Conservation (phyloP, 2,329 filamentous ascomycete species). For the Arthrobotrys sphaeroides region DNA sequence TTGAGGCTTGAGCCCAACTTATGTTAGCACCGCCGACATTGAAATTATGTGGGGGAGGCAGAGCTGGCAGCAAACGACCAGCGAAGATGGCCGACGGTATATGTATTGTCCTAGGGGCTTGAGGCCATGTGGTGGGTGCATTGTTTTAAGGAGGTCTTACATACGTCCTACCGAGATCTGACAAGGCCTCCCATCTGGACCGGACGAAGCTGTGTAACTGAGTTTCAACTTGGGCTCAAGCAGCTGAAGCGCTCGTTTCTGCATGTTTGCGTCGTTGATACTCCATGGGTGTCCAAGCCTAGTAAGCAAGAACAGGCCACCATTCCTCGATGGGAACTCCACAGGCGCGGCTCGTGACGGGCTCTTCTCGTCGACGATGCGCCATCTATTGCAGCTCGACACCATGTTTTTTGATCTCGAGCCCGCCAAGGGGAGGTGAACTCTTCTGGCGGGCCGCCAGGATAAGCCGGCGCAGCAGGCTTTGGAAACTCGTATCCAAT, state of each 20-base stretch:
- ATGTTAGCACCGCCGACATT: slow-evolving; percentile 52
- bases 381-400: slow-evolving; percentile 10
- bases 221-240: neutral
- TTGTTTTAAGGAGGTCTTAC: slow-evolving; percentile 55
- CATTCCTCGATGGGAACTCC: slow-evolving; percentile 26
- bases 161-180: slow-evolving; percentile 52
- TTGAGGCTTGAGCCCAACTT: slow-evolving; percentile 51
- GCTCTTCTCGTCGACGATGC: slow-evolving; percentile 21
- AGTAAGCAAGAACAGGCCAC: slow-evolving; percentile 43
- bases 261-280: slow-evolving; percentile 37
- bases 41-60: slow-evolving; percentile 54
- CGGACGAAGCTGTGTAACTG: slow-evolving; percentile 48
- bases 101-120: slow-evolving; percentile 34
- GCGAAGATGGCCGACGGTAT: slow-evolving; percentile 6
- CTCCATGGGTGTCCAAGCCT: slow-evolving; percentile 45
- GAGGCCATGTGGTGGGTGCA: slow-evolving; percentile 53
- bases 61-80: slow-evolving; percentile 20
- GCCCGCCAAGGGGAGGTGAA: slow-evolving; percentile 31
- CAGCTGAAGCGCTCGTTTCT: slow-evolving; percentile 27
- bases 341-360: slow-evolving; percentile 30
- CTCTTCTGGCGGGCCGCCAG: slow-evolving; percentile 13
- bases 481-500: slow-evolving; percentile 9
- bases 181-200: slow-evolving; percentile 43
- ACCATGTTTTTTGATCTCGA: slow-evolving; percentile 14
- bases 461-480: slow-evolving; percentile 22